phyloP scores from a whole-genome alignment of 2,329 filamentous ascomycete species.

The Pseudonectria buxi region DNA sequence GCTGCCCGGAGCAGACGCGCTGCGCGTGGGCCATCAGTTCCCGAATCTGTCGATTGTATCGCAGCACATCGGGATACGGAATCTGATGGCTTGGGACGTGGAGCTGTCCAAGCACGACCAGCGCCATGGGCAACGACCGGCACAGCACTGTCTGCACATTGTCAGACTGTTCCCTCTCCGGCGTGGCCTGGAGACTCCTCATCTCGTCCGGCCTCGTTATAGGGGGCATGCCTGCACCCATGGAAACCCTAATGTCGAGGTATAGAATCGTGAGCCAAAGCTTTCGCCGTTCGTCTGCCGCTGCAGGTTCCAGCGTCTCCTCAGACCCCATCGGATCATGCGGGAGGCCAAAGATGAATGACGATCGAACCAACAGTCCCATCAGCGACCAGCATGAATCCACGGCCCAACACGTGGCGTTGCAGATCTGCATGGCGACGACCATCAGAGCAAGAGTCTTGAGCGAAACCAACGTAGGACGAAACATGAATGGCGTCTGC shows the following conservation, averaged over 20 bases:
- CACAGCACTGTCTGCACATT: slow-evolving; percentile 27
- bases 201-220: slow-evolving; percentile 27
- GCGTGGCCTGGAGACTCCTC: slow-evolving; percentile 17
- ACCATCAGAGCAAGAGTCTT: slow-evolving; percentile 27
- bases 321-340: slow-evolving; percentile 21
- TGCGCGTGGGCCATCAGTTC: slow-evolving; percentile 26
- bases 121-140: slow-evolving; percentile 25
- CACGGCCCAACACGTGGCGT: slow-evolving; percentile 31
- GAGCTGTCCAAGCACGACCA: slow-evolving; percentile 25
- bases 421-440: slow-evolving; percentile 31
- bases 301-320: slow-evolving; percentile 16
- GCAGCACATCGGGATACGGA: slow-evolving; percentile 27
- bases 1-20: slow-evolving; percentile 20
- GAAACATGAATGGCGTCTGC: slow-evolving; percentile 33
- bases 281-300: slow-evolving; percentile 23
- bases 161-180: slow-evolving; percentile 21
- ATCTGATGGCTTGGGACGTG: slow-evolving; percentile 26
- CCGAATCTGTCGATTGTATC: slow-evolving; percentile 26
- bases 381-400: slow-evolving; percentile 31
- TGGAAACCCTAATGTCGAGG: slow-evolving; percentile 29
- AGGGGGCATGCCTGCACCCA: slow-evolving; percentile 30
- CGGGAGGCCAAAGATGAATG: slow-evolving; percentile 29
- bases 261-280: slow-evolving; percentile 32
- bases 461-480: slow-evolving; percentile 26
- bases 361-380: slow-evolving; percentile 27